These are phyloP conservation scores for Solanum appendiculatum DNA, from an alignment of 257 asterid species.

Conservation along the genomic window DNA sequence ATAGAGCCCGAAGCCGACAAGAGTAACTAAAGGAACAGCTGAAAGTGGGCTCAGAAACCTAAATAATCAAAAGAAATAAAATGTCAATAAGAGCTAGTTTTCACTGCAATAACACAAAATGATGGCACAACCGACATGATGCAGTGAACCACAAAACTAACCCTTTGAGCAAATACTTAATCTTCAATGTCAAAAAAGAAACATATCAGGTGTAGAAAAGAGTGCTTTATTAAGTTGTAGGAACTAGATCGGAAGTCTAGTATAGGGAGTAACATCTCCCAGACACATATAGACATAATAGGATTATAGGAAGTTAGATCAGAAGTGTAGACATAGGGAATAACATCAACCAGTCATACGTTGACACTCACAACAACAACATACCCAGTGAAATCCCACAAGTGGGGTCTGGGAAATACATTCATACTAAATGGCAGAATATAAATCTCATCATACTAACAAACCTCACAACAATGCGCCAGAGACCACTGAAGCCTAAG, in stretches of 20 bases:
- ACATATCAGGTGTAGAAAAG: neutral
- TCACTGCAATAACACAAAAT: neutral
- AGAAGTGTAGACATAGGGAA: neutral
- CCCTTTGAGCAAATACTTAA: neutral
- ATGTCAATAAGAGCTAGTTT: neutral
- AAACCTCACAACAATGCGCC: conserved; percentile 71
- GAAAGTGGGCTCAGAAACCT: conserved; percentile 77
- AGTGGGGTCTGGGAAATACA: neutral
- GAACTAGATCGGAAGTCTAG: neutral
- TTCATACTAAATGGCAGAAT: neutral
- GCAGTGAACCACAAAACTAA: neutral
- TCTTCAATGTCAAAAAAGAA: neutral
- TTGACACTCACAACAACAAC: neutral
- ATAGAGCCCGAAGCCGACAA: conserved; percentile 67
- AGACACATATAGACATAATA: neutral
- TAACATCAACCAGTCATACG: neutral
- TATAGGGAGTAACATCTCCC: neutral
- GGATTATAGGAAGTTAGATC: neutral
- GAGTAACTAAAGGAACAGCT: conserved; percentile 66
- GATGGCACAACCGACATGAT: neutral
- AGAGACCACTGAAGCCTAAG: conserved; percentile 86
- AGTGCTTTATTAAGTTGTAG: neutral
- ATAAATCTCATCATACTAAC: neutral
- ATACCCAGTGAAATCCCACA: neutral
- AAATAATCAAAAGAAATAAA: neutral